phyloP scores from a whole-genome alignment of 805 yeast genomes.

The Myxozyma melibiosi region DNA sequence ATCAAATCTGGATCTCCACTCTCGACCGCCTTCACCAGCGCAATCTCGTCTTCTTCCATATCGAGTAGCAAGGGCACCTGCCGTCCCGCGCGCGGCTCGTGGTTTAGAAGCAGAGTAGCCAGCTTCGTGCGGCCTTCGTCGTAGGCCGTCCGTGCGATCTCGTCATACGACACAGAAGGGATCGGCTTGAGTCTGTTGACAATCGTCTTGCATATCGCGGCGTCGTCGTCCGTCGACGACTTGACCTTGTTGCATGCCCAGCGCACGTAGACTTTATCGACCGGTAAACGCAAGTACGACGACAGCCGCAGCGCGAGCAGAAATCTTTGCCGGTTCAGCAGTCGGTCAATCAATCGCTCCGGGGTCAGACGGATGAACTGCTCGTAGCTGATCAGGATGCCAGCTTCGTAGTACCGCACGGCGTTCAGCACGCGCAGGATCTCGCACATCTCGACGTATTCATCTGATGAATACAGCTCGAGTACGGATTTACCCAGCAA shows the following conservation, averaged over 20 bases:
- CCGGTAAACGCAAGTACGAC: conserved; percentile 51
- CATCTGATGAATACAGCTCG: conserved; percentile 58
- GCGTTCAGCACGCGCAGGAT: conserved; percentile 68
- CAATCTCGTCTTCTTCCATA: conserved; percentile 71
- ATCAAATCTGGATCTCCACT: conserved; percentile 62
- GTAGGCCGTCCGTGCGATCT: conserved; percentile 64
- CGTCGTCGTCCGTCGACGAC: conserved; percentile 53
- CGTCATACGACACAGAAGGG: conserved; percentile 56
- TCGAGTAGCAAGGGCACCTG: conserved; percentile 66
- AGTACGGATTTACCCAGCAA: conserved; percentile 75
- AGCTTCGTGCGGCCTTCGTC: conserved; percentile 78
- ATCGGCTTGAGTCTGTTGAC: conserved; percentile 49
- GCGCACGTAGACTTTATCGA: conserved; percentile 59
- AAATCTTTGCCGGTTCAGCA: conserved; percentile 63
- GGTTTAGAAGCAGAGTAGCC: conserved; percentile 65
- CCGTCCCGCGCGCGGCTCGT: conserved; percentile 64
- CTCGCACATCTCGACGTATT: conserved; percentile 65
- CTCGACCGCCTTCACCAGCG: conserved; percentile 66
- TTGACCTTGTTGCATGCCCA: conserved; percentile 80
- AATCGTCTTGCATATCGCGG: conserved; percentile 56
- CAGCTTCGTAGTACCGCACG: conserved; percentile 64
- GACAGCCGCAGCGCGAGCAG: conserved; percentile 65
- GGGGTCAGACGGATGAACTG: conserved; percentile 59
- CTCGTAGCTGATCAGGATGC: conserved; percentile 63
- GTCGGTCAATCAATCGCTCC: conserved; percentile 56